Evolutionary conservation across 192 early-diverging fungal genomes (phyloP).

Genomic region (Endogone sp.): DNA sequence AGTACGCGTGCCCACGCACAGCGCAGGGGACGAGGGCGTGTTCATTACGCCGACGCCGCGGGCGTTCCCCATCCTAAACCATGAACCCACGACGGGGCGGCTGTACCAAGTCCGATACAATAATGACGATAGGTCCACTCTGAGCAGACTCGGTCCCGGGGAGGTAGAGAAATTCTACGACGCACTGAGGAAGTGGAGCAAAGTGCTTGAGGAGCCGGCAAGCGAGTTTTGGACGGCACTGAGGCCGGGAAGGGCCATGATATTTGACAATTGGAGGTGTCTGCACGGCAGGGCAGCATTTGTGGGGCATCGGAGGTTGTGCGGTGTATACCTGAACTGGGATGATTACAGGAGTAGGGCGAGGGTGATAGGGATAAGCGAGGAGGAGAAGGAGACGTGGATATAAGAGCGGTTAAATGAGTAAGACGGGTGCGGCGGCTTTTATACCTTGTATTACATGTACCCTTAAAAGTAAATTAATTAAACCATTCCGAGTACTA

Average conservation of each 20-base stretch:
- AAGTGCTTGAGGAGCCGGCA: conserved; percentile 41
- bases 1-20: conserved; percentile 61
- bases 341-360: conserved; percentile 71
- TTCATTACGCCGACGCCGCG: conserved; percentile 59
- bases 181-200: conserved; percentile 66
- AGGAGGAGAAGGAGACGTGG: background rate
- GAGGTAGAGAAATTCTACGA: conserved; percentile 63
- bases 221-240: conserved; percentile 68
- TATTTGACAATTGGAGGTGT: conserved; percentile 82
- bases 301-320: conserved; percentile 65
- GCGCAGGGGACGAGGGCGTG: conserved; percentile 65
- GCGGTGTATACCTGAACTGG: conserved; percentile 67
- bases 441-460: too few species aligned
- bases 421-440: too few species aligned
- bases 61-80: conserved; percentile 61
- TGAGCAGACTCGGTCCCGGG: conserved; percentile 39
- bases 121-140: conserved; percentile 73
- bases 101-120: conserved; percentile 78
- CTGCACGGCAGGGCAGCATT: conserved; percentile 74
- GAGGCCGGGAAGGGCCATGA: conserved; percentile 63
- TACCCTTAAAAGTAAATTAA: background rate
- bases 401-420: background rate
- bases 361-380: background rate
- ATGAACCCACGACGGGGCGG: conserved; percentile 42
- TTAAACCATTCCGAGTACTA: too few species aligned